These are phyloP conservation scores for Aspergillus egyptiacus DNA, from an alignment of 495 filamentous ascomycete species.

Conservation along the genomic window DNA sequence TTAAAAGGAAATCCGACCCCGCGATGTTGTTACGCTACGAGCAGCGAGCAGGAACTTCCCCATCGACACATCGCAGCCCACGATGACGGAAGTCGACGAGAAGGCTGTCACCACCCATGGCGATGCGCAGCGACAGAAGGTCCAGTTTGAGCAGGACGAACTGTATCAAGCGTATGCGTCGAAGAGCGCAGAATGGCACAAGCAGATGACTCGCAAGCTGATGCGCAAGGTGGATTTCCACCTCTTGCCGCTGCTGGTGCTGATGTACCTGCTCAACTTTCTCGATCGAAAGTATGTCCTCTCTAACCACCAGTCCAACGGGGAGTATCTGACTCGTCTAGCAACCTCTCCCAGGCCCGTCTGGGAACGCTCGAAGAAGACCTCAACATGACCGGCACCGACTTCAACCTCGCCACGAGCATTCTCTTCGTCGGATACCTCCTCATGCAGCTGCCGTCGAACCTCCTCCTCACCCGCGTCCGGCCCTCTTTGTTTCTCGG, in stretches of 20 bases:
- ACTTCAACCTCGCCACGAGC: constrained; percentile 55
- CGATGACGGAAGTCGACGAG: constrained; percentile 7
- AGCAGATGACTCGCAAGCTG: constrained; percentile 33
- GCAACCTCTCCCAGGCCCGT: constrained; percentile 31
- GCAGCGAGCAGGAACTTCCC: too few species aligned
- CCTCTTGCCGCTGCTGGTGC: constrained; percentile 53
- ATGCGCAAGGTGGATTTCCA: constrained; percentile 57
- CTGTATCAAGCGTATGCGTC: constrained; percentile 29
- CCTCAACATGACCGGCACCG: constrained; percentile 39
- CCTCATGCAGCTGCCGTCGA: constrained; percentile 54
- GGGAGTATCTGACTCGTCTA: not conserved
- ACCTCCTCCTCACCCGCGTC: constrained; percentile 49
- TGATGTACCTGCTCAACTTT: constrained; percentile 79
- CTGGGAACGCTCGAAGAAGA: constrained; percentile 44
- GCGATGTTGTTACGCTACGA: too few species aligned
- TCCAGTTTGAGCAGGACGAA: constrained; percentile 21
- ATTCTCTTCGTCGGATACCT: constrained; percentile 67
- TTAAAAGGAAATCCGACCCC: constrained; percentile 3
- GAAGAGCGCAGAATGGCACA: constrained; percentile 31
- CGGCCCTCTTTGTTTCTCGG: constrained; percentile 30
- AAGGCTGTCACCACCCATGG: constrained; percentile 1
- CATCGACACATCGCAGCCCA: not conserved
- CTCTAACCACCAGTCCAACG: not conserved
- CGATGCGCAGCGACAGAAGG: not conserved
- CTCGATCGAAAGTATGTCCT: constrained; percentile 59